These are phyloP conservation scores for Benincasa hispida DNA, from an alignment of 306 rosid species.

Conservation along the genomic window DNA sequence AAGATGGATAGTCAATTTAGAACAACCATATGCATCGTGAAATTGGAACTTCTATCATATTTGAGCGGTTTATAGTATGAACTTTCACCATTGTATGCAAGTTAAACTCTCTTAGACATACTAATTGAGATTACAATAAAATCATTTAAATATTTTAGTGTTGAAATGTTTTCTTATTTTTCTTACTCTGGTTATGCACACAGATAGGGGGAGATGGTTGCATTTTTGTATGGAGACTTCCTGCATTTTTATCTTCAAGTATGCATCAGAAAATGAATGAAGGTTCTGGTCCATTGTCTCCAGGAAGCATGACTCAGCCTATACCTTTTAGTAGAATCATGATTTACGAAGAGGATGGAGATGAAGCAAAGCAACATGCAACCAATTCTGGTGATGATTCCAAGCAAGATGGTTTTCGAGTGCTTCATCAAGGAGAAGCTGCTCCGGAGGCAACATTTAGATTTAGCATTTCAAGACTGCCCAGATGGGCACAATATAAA, in stretches of 20 bases:
- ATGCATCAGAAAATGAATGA: conserved; percentile 39
- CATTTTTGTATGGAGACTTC: conserved; percentile 65
- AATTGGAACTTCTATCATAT: neutral
- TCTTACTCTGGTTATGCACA: conserved; percentile 13
- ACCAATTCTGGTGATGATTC: conserved; percentile 13
- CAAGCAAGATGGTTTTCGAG: conserved; percentile 12
- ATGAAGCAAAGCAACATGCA: conserved; percentile 21
- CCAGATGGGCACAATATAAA: conserved; percentile 65
- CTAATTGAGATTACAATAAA: neutral
- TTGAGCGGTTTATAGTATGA: conserved; percentile 5
- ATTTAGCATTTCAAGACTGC: conserved; percentile 67
- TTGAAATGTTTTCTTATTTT: neutral
- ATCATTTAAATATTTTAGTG: neutral
- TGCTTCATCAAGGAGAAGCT: conserved; percentile 16
- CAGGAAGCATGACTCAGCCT: conserved; percentile 28
- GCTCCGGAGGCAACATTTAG: conserved; percentile 35
- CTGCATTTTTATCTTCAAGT: conserved; percentile 41
- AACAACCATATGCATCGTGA: neutral
- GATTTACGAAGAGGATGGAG: conserved; percentile 20
- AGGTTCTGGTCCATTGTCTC: conserved; percentile 25
- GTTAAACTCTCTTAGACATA: neutral
- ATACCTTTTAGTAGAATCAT: conserved; percentile 16
- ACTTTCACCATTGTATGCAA: neutral
- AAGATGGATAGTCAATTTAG: neutral
- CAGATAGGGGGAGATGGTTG: conserved; percentile 76